These are phyloP conservation scores for Medicago ruthenica DNA, from an alignment of 306 rosid genomes.

Conservation along the genomic window DNA sequence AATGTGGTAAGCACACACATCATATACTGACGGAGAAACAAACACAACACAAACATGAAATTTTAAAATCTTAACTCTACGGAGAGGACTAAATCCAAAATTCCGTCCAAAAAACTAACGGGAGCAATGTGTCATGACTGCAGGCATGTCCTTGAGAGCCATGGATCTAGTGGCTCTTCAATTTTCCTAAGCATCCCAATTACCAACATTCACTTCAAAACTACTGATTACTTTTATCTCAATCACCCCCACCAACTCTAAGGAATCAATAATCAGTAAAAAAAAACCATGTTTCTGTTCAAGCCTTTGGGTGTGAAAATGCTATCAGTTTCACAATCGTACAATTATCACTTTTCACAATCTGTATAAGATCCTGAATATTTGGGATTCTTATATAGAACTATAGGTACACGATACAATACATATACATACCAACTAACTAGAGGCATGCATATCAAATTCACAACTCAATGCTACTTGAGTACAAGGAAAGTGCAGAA, in stretches of 20 bases:
- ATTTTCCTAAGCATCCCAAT: too few relatives aligned
- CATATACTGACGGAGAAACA: neutral
- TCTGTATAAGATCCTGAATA: neutral
- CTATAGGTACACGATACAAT: neutral
- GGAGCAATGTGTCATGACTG: too few relatives aligned
- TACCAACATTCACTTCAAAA: too few relatives aligned
- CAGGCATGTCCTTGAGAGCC: too few relatives aligned
- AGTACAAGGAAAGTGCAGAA: conserved; percentile 21
- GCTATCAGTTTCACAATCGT: too few relatives aligned
- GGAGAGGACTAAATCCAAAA: neutral
- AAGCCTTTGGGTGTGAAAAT: neutral
- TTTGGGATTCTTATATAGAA: neutral
- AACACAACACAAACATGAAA: neutral
- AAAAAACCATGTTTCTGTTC: neutral
- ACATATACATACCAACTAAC: neutral
- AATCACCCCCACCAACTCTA: neutral
- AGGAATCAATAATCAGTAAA: neutral
- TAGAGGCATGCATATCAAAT: neutral
- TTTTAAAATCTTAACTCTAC: neutral
- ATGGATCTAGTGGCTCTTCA: too few relatives aligned
- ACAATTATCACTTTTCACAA: neutral
- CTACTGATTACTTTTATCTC: neutral
- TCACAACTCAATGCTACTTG: conserved; percentile 24
- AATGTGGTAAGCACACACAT: neutral
- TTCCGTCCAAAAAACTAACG: too few relatives aligned